A percentile compares a stretch with the other conserved stretches of the same genome.
These are phyloP conservation scores for Plasmodium reichenowi DNA, from an alignment of 169 alveolate genomes.

Conservation along the genomic window DNA sequence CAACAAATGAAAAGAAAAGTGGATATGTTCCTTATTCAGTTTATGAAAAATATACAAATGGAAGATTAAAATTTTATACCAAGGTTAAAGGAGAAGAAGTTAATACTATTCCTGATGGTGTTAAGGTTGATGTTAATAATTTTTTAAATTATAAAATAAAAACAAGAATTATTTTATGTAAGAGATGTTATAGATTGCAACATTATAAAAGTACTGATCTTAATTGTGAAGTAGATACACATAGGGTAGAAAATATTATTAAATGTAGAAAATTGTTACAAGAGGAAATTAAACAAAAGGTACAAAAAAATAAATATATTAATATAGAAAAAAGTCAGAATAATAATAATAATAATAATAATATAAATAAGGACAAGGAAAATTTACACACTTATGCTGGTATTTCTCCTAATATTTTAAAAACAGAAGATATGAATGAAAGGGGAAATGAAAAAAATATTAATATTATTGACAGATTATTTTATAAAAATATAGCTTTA, in stretches of 20 bases:
- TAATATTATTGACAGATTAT: too few species aligned
- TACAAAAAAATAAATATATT: background rate
- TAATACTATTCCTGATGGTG: conserved; percentile 84
- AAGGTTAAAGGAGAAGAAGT: conserved; percentile 84
- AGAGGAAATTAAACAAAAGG: conserved; percentile 12
- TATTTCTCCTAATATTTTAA: background rate
- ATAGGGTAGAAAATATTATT: conserved; percentile 70
- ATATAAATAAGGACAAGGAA: background rate
- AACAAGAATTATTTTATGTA: conserved; percentile 82
- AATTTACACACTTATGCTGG: background rate
- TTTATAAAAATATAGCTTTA: too few species aligned
- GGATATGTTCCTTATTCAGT: conserved; percentile 80
- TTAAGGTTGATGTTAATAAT: conserved; percentile 82
- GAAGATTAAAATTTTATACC: conserved; percentile 79
- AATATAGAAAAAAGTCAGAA: background rate
- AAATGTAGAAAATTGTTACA: conserved; percentile 52
- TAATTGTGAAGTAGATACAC: conserved; percentile 60
- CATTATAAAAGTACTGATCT: conserved; percentile 63
- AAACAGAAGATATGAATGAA: background rate
- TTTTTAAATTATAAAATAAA: conserved; percentile 75
- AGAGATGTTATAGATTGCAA: conserved; percentile 84
- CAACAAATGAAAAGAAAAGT: conserved; percentile 79
- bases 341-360: background rate
- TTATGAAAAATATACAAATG: conserved; percentile 77
- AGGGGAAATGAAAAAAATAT: too few species aligned